A percentile compares a stretch with the other conserved stretches of the same genome.
phyloP scores from a whole-genome alignment of 176 grass and related monocot species.

The Aegilops sharonensis region DNA sequence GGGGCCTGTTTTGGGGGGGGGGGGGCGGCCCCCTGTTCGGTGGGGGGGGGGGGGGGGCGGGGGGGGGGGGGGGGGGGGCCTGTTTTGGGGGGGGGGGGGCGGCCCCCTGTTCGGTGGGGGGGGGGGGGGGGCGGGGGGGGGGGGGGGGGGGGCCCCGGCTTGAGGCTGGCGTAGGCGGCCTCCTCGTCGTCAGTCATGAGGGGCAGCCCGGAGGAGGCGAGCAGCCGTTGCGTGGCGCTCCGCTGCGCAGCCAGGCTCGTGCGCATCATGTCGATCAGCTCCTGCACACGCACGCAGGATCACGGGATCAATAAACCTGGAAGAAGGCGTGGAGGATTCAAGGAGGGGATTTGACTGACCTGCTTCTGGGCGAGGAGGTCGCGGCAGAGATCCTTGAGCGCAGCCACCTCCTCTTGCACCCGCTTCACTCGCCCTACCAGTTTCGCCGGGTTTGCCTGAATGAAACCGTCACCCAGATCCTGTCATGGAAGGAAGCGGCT shows the following conservation, averaged over 20 bases:
- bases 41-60: too few species aligned
- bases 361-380: constrained; percentile 73
- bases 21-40: too few species aligned
- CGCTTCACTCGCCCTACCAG: constrained; percentile 72
- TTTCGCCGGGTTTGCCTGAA: constrained; percentile 73
- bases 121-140: too few species aligned
- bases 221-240: constrained; percentile 43
- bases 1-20: too few species aligned
- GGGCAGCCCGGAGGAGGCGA: constrained; percentile 61
- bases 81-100: too few species aligned
- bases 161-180: constrained; percentile 46
- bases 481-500: background rate
- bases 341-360: constrained; percentile 24
- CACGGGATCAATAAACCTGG: background rate
- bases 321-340: background rate
- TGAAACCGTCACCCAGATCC: background rate
- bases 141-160: constrained; percentile 41
- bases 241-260: constrained; percentile 60
- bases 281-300: constrained; percentile 25
- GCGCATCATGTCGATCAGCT: constrained; percentile 74
- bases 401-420: constrained; percentile 59
- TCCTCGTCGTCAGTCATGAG: constrained; percentile 57
- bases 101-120: too few species aligned
- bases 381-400: constrained; percentile 68
- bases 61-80: too few species aligned